These are phyloP conservation scores for Boletellus sp. DNA, from an alignment of 1,284 basidiomycete genomes.

Conservation along the genomic window DNA sequence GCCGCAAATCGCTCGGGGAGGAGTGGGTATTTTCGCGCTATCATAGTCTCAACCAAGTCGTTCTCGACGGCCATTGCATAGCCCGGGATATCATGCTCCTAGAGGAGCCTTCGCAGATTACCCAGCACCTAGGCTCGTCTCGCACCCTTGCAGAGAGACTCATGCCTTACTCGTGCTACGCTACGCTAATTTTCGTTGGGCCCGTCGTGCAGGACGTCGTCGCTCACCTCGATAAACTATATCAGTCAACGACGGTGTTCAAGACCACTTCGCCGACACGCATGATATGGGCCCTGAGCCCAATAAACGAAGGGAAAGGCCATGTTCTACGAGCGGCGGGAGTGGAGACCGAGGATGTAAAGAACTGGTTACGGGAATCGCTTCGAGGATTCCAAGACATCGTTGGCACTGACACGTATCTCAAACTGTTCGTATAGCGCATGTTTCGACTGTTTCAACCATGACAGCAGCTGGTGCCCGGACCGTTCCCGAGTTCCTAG, in stretches of 20 bases:
- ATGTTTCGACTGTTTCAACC: background rate
- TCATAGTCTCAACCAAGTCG: constrained; percentile 83
- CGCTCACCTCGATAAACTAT: constrained; percentile 44
- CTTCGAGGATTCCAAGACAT: constrained; percentile 50
- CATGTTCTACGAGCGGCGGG: constrained; percentile 72
- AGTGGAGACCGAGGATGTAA: constrained; percentile 67
- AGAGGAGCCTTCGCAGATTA: constrained; percentile 40
- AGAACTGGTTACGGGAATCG: constrained; percentile 59
- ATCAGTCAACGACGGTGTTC: constrained; percentile 60
- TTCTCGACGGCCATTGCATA: constrained; percentile 57
- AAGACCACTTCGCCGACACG: constrained; percentile 49
- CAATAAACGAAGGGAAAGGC: constrained; percentile 41
- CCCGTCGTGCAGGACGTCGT: constrained; percentile 49
- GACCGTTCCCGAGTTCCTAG: no score
- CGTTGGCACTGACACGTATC: constrained; percentile 63
- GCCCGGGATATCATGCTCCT: constrained; percentile 78
- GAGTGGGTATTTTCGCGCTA: constrained; percentile 88
- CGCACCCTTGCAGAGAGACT: constrained; percentile 61
- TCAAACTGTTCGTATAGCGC: constrained; percentile 53
- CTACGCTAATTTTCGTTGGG: constrained; percentile 75
- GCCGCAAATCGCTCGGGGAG: constrained; percentile 76
- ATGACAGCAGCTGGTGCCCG: background rate
- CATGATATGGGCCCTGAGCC: constrained; percentile 78
- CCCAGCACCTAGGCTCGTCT: constrained; percentile 26
- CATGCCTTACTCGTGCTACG: constrained; percentile 81